Percentiles rank a stretch among this genome's conserved stretches.
phyloP scores from a whole-genome alignment of 176 grass and related monocot species.

The Raddia guianensis region DNA sequence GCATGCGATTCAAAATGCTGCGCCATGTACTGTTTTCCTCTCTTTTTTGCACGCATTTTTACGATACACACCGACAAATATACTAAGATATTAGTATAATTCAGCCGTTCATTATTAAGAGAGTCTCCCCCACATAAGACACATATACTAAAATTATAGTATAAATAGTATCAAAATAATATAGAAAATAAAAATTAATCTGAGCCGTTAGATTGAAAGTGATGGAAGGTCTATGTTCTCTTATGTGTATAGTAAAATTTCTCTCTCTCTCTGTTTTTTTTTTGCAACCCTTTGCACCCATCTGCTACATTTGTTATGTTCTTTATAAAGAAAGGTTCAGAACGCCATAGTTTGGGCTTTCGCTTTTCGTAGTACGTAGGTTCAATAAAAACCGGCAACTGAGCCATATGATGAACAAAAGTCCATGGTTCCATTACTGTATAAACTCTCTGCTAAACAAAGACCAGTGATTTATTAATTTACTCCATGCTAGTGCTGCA shows the following conservation, averaged over 20 bases:
- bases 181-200: no score
- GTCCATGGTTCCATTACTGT: background rate
- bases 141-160: no score
- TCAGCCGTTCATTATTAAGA: no score
- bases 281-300: background rate
- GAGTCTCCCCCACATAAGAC: no score
- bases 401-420: background rate
- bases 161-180: no score
- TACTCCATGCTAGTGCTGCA: background rate
- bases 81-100: no score
- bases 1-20: background rate
- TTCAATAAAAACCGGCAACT: background rate
- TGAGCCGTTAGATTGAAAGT: no score
- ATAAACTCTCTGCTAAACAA: background rate
- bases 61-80: no score
- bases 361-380: background rate
- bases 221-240: no score
- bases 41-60: background rate
- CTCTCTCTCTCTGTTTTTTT: no score
- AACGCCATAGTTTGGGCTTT: conserved; percentile 28
- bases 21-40: background rate
- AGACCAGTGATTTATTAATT: background rate
- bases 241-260: no score
- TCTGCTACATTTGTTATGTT: background rate
- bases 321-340: background rate